Evolutionary conservation across 176 grass and related monocot species (phyloP).

Genomic region (Aegilops longissima): DNA sequence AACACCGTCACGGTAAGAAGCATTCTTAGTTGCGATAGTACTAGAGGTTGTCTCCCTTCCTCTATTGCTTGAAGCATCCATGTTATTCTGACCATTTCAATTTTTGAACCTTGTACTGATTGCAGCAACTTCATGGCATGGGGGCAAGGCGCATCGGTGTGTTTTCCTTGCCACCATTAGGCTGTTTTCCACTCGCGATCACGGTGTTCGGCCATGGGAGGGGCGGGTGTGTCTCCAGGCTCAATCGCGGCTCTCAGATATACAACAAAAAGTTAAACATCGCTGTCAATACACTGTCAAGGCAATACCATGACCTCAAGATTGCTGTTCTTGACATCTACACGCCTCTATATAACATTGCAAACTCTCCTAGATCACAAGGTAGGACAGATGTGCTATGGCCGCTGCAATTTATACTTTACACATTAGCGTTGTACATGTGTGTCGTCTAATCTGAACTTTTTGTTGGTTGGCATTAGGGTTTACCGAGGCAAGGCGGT

Average conservation of each 20-base stretch:
- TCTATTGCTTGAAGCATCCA: too few species aligned
- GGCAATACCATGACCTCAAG: slow-evolving; percentile 53
- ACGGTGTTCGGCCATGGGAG: slow-evolving; percentile 63
- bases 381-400: slow-evolving; percentile 28
- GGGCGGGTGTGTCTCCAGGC: slow-evolving; percentile 41
- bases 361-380: slow-evolving; percentile 28
- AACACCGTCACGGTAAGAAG: slow-evolving; percentile 42
- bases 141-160: slow-evolving; percentile 79
- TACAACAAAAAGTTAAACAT: slow-evolving; percentile 72
- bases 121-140: slow-evolving; percentile 58
- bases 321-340: slow-evolving; percentile 89
- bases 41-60: too few species aligned
- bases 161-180: slow-evolving; percentile 71
- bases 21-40: too few species aligned
- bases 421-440: too few species aligned
- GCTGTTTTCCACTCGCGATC: slow-evolving; percentile 63
- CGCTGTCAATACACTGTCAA: slow-evolving; percentile 35
- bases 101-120: neutral
- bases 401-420: too few species aligned
- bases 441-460: too few species aligned
- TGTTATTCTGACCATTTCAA: neutral
- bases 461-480: slow-evolving; percentile 26
- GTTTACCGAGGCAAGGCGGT: slow-evolving; percentile 63
- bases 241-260: slow-evolving; percentile 53
- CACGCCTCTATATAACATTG: slow-evolving; percentile 55